Base-by-base conservation (phyloP, 345 rosid species). In the Physaria fendleri region DNA sequence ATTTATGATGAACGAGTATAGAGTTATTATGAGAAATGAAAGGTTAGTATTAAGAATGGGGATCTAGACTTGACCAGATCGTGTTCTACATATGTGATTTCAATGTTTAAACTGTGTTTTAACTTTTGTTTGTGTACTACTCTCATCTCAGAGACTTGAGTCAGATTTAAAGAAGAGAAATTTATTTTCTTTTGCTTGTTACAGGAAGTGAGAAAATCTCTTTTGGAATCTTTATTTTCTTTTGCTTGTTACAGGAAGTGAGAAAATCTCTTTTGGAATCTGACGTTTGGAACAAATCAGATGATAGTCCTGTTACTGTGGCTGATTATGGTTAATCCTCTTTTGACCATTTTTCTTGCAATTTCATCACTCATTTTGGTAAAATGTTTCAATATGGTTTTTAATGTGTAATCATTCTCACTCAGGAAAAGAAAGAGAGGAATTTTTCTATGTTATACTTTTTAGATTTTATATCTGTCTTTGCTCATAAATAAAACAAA, bases 231-330 rank as follows among this genome's bases (percentile, higher is more conserved):
- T 2, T 41, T 2, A 2, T 25, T 45, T 55, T 24, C 1, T n/a
- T 23, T 52, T 53, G 34, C 8, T 52, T 64, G 25, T 53, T 68
- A 38, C 89, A 93, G 99, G 79, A 83, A 55, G 85, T 85, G 71
- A 91, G 88, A 59, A 86, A 71, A 50, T 85, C 74, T 56, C 73
- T 89, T 57, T 65, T 83, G 82, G 83, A 73, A 24, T 71, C 99
- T 2, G 97, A 93, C 64, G 91, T 89, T 24, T 91, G 82, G 43
- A 78, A 79, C 2, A 93, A 93, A 75, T 78, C 81, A 2, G 95
- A 89, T 75, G 77, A 63, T 50, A 93, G 85, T 66, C 99, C 99
- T 17, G 97, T 89, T 30, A 89, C 99, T 1, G 93, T 89, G 5
- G 99, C 99, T 62, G 97, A 93, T 82, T 89, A 86, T 66, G 97